These are phyloP conservation scores for Macadamia integrifolia DNA, from an alignment of 164 flowering plant genomes.

Conservation along the genomic window DNA sequence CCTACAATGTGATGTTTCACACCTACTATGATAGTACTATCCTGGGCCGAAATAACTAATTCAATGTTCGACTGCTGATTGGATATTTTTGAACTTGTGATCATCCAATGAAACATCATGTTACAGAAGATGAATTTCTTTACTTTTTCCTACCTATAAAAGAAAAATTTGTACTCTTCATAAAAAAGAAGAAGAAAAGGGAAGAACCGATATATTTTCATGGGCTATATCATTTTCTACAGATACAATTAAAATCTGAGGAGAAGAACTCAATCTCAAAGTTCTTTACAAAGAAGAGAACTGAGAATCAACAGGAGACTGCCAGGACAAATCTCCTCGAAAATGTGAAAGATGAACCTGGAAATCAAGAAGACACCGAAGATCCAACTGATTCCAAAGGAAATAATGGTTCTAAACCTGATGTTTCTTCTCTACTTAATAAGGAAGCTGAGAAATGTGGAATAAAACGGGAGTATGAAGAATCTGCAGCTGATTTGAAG, in stretches of 20 bases:
- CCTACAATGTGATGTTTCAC: neutral
- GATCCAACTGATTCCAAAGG: slow-evolving; percentile 5
- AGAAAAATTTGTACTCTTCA: neutral
- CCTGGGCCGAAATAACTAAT: neutral
- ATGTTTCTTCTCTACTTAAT: neutral
- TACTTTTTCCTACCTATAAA: too few species aligned
- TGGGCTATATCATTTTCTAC: slow-evolving; percentile 9
- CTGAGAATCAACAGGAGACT: slow-evolving; percentile 20
- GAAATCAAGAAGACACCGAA: slow-evolving; percentile 12
- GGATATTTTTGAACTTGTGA: neutral
- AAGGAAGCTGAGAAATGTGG: slow-evolving; percentile 18
- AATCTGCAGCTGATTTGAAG: slow-evolving; percentile 24
- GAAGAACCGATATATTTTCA: too few species aligned
- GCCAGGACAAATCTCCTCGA: neutral
- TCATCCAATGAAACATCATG: neutral
- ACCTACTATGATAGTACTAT: too few species aligned
- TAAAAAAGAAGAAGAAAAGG: too few species aligned
- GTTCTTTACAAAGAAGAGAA: slow-evolving; percentile 47
- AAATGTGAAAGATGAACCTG: slow-evolving; percentile 30
- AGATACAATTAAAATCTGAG: slow-evolving; percentile 50
- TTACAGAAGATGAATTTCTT: neutral
- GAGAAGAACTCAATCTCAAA: slow-evolving; percentile 50
- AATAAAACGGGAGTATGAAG: slow-evolving; percentile 36
- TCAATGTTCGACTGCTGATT: neutral
- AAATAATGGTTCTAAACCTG: slow-evolving; percentile 12